These are phyloP conservation scores for Sporisorium exsertum DNA, from an alignment of 1,284 basidiomycete genomes.

Conservation along the genomic window DNA sequence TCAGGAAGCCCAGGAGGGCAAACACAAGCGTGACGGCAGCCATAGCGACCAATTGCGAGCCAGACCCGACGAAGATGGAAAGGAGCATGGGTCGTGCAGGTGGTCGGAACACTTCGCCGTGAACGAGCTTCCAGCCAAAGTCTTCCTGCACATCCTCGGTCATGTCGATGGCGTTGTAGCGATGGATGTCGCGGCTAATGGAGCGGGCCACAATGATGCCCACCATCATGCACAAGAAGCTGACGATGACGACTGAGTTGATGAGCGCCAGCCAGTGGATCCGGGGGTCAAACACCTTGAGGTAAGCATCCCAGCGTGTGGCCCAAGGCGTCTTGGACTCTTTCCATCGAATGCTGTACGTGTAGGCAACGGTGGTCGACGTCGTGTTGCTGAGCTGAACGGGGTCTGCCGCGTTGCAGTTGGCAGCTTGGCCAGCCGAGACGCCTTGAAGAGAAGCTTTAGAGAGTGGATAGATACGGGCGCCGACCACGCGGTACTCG, in stretches of 20 bases:
- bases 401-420: conserved; percentile 51
- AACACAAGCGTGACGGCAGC: conserved; percentile 92
- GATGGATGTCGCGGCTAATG: conserved; percentile 88
- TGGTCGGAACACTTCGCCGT: conserved; percentile 93
- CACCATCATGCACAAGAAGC: conserved; percentile 90
- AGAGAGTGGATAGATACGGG: conserved; percentile 62
- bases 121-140: conserved; percentile 97
- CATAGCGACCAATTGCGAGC: conserved; percentile 90
- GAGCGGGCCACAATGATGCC: conserved; percentile 88
- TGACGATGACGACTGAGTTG: conserved; percentile 79
- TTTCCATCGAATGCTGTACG: conserved; percentile 90
- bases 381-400: conserved; percentile 72
- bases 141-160: conserved; percentile 97
- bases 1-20: conserved; percentile 95
- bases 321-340: conserved; percentile 81
- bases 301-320: conserved; percentile 94
- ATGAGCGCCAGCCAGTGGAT: conserved; percentile 86
- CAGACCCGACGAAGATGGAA: conserved; percentile 88
- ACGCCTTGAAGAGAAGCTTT: conserved; percentile 49
- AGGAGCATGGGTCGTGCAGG: conserved; percentile 81
- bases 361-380: conserved; percentile 82
- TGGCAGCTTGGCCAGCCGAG: conserved; percentile 20
- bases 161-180: conserved; percentile 95
- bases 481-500: conserved; percentile 67
- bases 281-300: conserved; percentile 60